Evolutionary conservation across 1,284 basidiomycete species (phyloP).

Genomic region (Anthracocystis setariae): DNA sequence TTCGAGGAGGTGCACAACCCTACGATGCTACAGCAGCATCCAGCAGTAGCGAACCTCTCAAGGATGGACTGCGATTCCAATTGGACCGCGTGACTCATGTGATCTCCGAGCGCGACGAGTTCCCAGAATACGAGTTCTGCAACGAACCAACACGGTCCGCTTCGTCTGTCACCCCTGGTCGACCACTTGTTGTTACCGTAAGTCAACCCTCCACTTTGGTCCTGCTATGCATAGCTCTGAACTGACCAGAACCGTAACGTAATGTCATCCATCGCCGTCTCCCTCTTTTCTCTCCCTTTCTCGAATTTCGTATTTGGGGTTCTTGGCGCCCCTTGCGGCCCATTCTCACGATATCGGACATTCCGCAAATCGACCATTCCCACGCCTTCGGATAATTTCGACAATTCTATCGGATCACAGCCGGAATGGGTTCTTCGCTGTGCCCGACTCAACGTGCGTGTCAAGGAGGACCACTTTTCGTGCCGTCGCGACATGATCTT

Average conservation of each 20-base stretch:
- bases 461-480: conserved; percentile 74
- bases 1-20: conserved; percentile 9
- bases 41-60: conserved; percentile 8
- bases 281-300: not conserved
- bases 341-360: conserved; percentile 7
- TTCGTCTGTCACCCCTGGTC: conserved; percentile 2
- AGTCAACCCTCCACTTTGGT: conserved; percentile 1
- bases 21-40: conserved; percentile 5
- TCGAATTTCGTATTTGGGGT: not conserved
- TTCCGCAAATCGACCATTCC: conserved; percentile 8
- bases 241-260: conserved; percentile 26
- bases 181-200: conserved; percentile 39
- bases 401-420: conserved; percentile 19
- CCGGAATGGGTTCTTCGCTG: conserved; percentile 56
- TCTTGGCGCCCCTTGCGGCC: not conserved
- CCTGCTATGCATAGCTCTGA: not conserved
- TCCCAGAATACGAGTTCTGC: conserved; percentile 70
- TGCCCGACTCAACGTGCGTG: conserved; percentile 35
- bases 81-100: conserved; percentile 68
- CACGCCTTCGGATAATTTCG: conserved; percentile 8
- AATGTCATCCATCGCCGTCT: too few relatives aligned
- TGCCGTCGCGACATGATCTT: conserved; percentile 81
- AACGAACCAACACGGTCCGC: conserved; percentile 34
- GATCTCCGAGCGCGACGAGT: conserved; percentile 72
- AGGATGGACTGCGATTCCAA: conserved; percentile 15